phyloP scores from a whole-genome alignment of 148 eudicot species.

The Salicornia ramosissima region DNA sequence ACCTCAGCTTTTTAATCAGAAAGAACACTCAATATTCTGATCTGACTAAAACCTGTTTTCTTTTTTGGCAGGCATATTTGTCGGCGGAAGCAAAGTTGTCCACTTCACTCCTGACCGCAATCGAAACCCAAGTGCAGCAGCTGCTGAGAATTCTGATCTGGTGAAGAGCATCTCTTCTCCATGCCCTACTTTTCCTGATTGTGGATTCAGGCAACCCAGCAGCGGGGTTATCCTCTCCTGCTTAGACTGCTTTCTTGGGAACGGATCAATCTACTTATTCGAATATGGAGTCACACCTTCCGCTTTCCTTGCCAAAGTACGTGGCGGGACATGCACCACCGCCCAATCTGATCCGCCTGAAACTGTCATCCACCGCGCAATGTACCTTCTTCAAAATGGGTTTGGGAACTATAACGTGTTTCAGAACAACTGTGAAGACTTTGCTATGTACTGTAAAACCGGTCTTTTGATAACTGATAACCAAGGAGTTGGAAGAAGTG shows the following conservation, averaged over 20 bases:
- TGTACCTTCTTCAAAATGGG: constrained; percentile 86
- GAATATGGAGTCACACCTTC: constrained; percentile 82
- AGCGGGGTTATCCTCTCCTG: constrained; percentile 84
- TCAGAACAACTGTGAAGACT: constrained; percentile 93
- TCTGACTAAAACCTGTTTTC: background rate
- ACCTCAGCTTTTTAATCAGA: background rate
- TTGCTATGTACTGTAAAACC: constrained; percentile 89
- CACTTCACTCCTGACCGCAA: constrained; percentile 67
- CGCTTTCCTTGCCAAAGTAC: constrained; percentile 65
- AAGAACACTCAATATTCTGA: background rate
- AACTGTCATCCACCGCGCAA: constrained; percentile 69
- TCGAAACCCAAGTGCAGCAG: constrained; percentile 26
- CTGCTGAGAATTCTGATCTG: constrained; percentile 32
- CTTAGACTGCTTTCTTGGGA: constrained; percentile 80
- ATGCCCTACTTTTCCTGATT: constrained; percentile 81
- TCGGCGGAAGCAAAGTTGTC: constrained; percentile 93
- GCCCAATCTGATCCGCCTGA: constrained; percentile 63
- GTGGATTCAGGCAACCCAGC: constrained; percentile 79
- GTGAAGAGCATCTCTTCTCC: constrained; percentile 29
- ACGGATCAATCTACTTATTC: constrained; percentile 70
- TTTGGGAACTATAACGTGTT: constrained; percentile 87
- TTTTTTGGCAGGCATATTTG: constrained; percentile 63
- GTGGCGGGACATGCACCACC: constrained; percentile 95
- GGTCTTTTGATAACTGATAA: constrained; percentile 66
- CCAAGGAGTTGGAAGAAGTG: constrained; percentile 75